Conservation (phyloP, 2,329 filamentous ascomycete genomes). For the Monosporascus sp. region DNA sequence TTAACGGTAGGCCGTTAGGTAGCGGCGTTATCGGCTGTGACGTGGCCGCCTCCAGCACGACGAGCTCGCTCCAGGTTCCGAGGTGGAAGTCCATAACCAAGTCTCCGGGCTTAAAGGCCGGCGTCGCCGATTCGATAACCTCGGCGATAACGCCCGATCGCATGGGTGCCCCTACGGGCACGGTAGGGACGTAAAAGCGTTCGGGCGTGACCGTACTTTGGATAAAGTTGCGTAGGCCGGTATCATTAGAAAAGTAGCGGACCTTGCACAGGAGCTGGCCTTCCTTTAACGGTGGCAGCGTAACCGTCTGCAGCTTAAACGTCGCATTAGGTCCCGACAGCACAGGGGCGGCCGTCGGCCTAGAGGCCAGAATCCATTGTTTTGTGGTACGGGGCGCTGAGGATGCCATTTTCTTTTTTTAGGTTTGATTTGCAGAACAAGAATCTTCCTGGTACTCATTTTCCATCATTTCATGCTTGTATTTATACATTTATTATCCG, state of each 20-base stretch:
- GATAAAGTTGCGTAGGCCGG: constrained; percentile 25
- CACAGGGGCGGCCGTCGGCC: constrained; percentile 19
- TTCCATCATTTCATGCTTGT: too few relatives aligned
- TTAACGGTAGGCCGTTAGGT: constrained; percentile 16
- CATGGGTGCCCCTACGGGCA: constrained; percentile 21
- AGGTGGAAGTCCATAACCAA: constrained; percentile 21
- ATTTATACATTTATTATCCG: too few relatives aligned
- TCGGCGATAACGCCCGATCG: constrained; percentile 23
- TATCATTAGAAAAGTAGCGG: constrained; percentile 26
- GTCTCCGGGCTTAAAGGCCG: constrained; percentile 16
- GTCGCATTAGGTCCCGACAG: constrained; percentile 23
- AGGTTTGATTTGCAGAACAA: too few relatives aligned
- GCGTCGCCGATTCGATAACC: constrained; percentile 20
- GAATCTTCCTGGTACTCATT: too few relatives aligned
- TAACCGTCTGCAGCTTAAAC: constrained; percentile 20
- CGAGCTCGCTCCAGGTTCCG: constrained; percentile 22
- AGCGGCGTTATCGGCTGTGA: constrained; percentile 14
- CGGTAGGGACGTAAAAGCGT: constrained; percentile 22
- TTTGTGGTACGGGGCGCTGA: constrained; percentile 16
- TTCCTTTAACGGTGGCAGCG: constrained; percentile 17
- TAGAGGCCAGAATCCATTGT: constrained; percentile 23
- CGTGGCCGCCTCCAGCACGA: constrained; percentile 17
- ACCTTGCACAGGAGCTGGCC: constrained; percentile 21
- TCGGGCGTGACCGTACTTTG: constrained; percentile 18
- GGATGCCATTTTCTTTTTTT: constrained; percentile 3